phyloP scores from a whole-genome alignment of 495 filamentous ascomycete species.

The Talaromyces proteolyticus region DNA sequence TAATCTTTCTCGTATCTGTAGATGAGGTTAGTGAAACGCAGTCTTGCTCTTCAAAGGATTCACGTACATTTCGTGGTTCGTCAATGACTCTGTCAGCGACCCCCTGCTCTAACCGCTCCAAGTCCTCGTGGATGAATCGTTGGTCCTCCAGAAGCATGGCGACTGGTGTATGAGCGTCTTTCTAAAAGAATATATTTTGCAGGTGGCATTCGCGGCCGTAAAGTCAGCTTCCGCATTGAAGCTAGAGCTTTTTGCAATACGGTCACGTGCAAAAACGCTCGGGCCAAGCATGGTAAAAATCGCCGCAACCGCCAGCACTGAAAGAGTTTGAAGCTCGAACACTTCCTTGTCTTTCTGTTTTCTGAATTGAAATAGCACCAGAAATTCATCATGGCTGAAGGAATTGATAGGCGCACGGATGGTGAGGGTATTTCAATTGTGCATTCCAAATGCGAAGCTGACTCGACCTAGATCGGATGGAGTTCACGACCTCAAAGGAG shows the following conservation, averaged over 20 bases:
- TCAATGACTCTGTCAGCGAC: conserved; percentile 83
- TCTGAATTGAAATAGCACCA: neutral
- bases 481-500: conserved; percentile 97
- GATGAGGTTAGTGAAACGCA: conserved; percentile 20
- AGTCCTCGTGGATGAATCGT: conserved; percentile 87
- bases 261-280: conserved; percentile 31
- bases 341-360: neutral
- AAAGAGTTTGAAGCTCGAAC: neutral
- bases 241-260: neutral
- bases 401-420: conserved; percentile 89
- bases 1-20: conserved; percentile 75
- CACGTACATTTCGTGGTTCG: conserved; percentile 78
- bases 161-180: conserved; percentile 10
- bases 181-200: neutral
- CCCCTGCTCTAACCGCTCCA: conserved; percentile 90
- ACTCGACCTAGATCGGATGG: conserved; percentile 70
- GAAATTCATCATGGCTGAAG: conserved; percentile 70
- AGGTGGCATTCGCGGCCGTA: neutral
- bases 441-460: conserved; percentile 14
- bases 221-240: conserved; percentile 9
- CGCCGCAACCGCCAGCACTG: neutral
- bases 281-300: neutral
- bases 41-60: neutral
- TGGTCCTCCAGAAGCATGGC: conserved; percentile 88
- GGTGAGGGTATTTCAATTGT: conserved; percentile 26